Conservation (phyloP, 2,329 filamentous ascomycete genomes). For the Hymenoscyphus fraxineus region DNA sequence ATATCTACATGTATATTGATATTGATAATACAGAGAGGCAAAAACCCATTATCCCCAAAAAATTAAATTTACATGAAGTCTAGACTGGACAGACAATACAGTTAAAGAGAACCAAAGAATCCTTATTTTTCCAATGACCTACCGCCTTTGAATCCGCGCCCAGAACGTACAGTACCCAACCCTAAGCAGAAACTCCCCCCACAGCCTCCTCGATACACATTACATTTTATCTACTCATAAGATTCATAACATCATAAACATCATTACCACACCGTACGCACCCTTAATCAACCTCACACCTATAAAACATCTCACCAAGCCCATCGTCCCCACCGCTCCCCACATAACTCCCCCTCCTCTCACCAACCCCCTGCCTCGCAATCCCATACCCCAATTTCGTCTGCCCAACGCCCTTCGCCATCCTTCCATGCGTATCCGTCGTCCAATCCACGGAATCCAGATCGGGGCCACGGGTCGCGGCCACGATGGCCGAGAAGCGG, state of each 20-base stretch:
- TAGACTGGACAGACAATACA: too few species aligned
- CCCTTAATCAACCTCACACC: neutral
- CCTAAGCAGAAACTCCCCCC: too few species aligned
- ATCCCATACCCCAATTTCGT: constrained; percentile 8
- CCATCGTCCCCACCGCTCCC: neutral
- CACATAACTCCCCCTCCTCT: neutral
- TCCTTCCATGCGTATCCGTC: neutral
- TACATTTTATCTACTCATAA: too few species aligned
- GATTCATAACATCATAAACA: neutral
- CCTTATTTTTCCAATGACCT: too few species aligned
- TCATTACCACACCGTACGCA: neutral
- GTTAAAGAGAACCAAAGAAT: too few species aligned
- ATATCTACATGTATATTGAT: too few species aligned
- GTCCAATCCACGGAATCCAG: constrained; percentile 7
- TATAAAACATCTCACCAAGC: neutral
- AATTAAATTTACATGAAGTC: too few species aligned
- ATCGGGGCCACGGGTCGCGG: constrained; percentile 6
- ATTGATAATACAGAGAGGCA: too few species aligned
- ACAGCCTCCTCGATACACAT: too few species aligned
- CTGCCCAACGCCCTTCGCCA: neutral
- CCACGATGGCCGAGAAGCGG: constrained; percentile 9
- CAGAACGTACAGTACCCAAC: too few species aligned
- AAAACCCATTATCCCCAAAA: too few species aligned
- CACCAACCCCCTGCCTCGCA: neutral
- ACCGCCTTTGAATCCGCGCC: too few species aligned